phyloP scores from a whole-genome alignment of 140 eudicot genomes.

The Cichorium intybus region DNA sequence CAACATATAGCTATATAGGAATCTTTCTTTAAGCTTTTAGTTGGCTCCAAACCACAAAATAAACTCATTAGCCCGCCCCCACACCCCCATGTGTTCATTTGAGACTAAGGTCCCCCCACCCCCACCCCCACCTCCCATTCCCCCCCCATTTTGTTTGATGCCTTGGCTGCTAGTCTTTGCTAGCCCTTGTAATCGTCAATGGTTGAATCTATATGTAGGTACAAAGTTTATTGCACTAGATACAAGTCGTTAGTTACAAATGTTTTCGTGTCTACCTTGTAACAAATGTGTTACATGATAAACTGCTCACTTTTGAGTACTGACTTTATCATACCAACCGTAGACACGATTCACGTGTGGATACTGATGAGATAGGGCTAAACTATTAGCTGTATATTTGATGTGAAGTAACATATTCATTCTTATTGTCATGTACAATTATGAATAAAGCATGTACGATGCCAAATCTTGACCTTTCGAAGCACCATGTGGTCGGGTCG shows the following conservation, averaged over 20 bases:
- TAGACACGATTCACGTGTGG: constrained; percentile 18
- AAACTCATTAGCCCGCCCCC: constrained; percentile 42
- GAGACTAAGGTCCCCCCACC: constrained; percentile 38
- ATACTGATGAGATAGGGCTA: neutral
- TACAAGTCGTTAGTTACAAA: neutral
- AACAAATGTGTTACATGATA: neutral
- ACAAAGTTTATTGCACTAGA: neutral
- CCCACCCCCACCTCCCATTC: constrained; percentile 28
- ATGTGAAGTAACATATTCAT: constrained; percentile 17
- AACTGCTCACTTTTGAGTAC: neutral
- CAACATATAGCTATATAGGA: constrained; percentile 42
- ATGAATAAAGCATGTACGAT: constrained; percentile 10
- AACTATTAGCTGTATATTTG: constrained; percentile 1
- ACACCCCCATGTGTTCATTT: constrained; percentile 39
- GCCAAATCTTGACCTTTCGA: constrained; percentile 32
- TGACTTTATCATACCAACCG: neutral
- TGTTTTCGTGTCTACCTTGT: neutral
- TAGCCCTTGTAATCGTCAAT: constrained; percentile 6
- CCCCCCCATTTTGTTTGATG: constrained; percentile 34
- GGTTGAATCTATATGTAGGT: constrained; percentile 1
- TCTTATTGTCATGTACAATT: constrained; percentile 27
- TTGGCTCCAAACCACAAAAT: constrained; percentile 43
- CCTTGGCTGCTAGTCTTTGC: constrained; percentile 29
- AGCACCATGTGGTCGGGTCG: constrained; percentile 39
- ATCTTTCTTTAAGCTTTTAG: constrained; percentile 39